Evolutionary conservation across 768 basidiomycete species (phyloP), one percentile per base, ranked within the genome.

Genomic region (Filobasidium wieringae): DNA sequence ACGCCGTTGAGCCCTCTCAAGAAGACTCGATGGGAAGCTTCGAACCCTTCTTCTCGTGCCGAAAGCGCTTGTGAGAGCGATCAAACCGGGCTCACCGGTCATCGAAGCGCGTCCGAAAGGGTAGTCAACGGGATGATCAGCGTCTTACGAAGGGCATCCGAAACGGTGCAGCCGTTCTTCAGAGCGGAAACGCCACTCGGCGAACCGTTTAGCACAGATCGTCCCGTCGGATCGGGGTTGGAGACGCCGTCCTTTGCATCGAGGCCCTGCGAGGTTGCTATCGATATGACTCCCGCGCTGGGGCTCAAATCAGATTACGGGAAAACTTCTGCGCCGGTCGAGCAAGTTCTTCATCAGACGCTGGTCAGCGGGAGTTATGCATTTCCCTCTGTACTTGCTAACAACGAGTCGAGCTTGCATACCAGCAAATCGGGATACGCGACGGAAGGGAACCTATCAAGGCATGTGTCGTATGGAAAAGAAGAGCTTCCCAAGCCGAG

Each of bases 331-430:
- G 50, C 56, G 7, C 56, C 56, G 4, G 56, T 43, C 26, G 34
- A 57, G 9, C 56, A 57, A 31, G 27, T 57, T 2, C 32, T 57
- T 15, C 56, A 57, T 37, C 47, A 57, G 30, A 57, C 49, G 32
- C 49, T 57, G 3, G 29, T 24, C 24, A 47, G 43, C 43, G 22
- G 43, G 24, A 27, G 22, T 47, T 47, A n/a, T n/a, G n/a, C n/a
- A n/a, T 27, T 47, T 47, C 43, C 4, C 43, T 27, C n/a, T 47
- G 43, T 19, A 24, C 43, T 5, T 27, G 22, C n/a, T 24, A 24
- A 27, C 4, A 24, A 27, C 11, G n/a, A 9, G 36, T 9, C 11
- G 36, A n/a, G n/a, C n/a, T n/a, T 37, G 36, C 36, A 37, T 37
- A 9, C 36, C 36, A 37, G 36, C n/a, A 9, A 37, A 37, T 37